Evolutionary conservation across 2,329 filamentous ascomycete genomes (phyloP), one percentile per base, ranked within the genome.

Genomic region (Phialophora chinensis): DNA sequence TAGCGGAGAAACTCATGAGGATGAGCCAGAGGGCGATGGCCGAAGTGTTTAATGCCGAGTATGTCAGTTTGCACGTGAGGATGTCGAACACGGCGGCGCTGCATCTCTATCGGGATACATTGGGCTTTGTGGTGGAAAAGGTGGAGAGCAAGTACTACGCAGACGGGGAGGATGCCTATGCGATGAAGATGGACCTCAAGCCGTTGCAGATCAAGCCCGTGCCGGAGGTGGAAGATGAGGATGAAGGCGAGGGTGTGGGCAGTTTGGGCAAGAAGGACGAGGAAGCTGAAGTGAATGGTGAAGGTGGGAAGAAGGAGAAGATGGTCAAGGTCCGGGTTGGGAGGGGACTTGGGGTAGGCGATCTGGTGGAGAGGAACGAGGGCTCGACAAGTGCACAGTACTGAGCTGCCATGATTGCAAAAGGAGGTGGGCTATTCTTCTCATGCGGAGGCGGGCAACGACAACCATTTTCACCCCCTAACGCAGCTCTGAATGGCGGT

Each of bases 21-120:
- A 95, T 98, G 84, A 93, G 90, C 74, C 94, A 97, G 82, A 87
- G 92, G 74, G 95, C 95, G 74, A 99, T 99, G 95, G 93, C 93
- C 66, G 95, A 99, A 80, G 93, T 91, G 38, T 97, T 94, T 77
- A 87, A 88, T 74, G 95, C 93, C 0, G 87, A 91, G 77, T 98
- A 97, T 82, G 94, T 99, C 75, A 96, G 91, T 38, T 87, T 99
- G 38, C 95, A 99, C 83, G 95, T 99, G 71, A 93, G 95, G 75
- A 88, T 97, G 61, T 95, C 91, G 79, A 99, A 99, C 84, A 87
- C 87, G 68, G 95, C 95, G 6, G 95, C 95, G 29, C 87, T 97
- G 69, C 91, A 91, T 74, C 87, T 99, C 25, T 99, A 99, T 86
- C 89, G 92, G 74, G 91, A 96, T 77, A 97, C 93, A 0, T 87